These are phyloP conservation scores for sunflower (Helianthus annuus) DNA, from an alignment of 129 eudicot species.

Conservation along the genomic window HanXRQr2.0-SUNRISE NC_035444.2:13913713-13914212, in stretches of 20 bases:
- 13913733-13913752: constrained; percentile 38
- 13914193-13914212: neutral
- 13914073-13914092: constrained; percentile 44
- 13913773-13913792: constrained; percentile 44
- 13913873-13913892: constrained; percentile 42
- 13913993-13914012: constrained; percentile 29
- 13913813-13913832: constrained; percentile 49
- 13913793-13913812: constrained; percentile 49
- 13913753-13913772: constrained; percentile 49
- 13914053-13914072: constrained; percentile 36
- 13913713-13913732: constrained; percentile 45
- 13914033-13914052: constrained; percentile 36
- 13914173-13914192: neutral
- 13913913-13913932: constrained; percentile 40
- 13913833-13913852: constrained; percentile 37
- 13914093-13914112: constrained; percentile 48
- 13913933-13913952: constrained; percentile 33
- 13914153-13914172: neutral
- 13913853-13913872: constrained; percentile 42
- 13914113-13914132: constrained; percentile 27
- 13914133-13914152: neutral
- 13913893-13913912: constrained; percentile 38
- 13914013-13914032: constrained; percentile 47
- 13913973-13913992: constrained; percentile 41
- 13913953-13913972: constrained; percentile 40